Evolutionary conservation across 1,139 yeast species (phyloP).

Genomic region (Pneumocystis wakefieldiae): DNA sequence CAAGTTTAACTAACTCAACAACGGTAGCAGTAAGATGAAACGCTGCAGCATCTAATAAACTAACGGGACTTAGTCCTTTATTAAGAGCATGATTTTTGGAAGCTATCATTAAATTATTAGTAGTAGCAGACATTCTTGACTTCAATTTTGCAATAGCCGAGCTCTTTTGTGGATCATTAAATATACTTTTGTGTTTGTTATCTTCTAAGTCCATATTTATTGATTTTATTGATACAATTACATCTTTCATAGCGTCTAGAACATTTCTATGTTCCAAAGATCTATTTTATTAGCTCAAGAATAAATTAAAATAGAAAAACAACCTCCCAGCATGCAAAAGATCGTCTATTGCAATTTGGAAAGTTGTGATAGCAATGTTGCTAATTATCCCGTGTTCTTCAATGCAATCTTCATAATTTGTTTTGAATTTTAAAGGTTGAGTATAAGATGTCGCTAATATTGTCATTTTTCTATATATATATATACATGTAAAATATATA

Average conservation of each 20-base stretch:
- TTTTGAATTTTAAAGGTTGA: not conserved
- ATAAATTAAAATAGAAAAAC: conserved; percentile 3
- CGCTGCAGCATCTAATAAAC: conserved; percentile 63
- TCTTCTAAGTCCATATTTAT: conserved; percentile 27
- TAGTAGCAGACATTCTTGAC: conserved; percentile 38
- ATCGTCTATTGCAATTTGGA: conserved; percentile 24
- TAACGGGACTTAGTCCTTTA: conserved; percentile 48
- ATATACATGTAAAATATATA: not conserved
- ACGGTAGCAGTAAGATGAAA: conserved; percentile 61
- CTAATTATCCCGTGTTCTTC: conserved; percentile 18
- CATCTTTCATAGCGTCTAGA: conserved; percentile 22
- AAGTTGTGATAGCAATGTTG: conserved; percentile 19
- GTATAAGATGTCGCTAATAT: not conserved
- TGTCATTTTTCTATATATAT: not conserved
- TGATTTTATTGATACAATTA: conserved; percentile 25
- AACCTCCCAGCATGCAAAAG: conserved; percentile 20
- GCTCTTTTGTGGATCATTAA: not conserved
- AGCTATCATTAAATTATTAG: conserved; percentile 63
- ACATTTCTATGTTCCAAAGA: conserved; percentile 15
- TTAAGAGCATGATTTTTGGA: conserved; percentile 63
- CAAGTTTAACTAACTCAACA: conserved; percentile 49
- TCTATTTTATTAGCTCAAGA: not conserved
- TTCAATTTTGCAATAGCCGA: conserved; percentile 14
- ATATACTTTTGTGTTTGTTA: conserved; percentile 20
- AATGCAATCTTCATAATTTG: conserved; percentile 8